Evolutionary conservation across 495 filamentous ascomycete genomes (phyloP).

Genomic region (Trichocladium uniseriatum): DNA sequence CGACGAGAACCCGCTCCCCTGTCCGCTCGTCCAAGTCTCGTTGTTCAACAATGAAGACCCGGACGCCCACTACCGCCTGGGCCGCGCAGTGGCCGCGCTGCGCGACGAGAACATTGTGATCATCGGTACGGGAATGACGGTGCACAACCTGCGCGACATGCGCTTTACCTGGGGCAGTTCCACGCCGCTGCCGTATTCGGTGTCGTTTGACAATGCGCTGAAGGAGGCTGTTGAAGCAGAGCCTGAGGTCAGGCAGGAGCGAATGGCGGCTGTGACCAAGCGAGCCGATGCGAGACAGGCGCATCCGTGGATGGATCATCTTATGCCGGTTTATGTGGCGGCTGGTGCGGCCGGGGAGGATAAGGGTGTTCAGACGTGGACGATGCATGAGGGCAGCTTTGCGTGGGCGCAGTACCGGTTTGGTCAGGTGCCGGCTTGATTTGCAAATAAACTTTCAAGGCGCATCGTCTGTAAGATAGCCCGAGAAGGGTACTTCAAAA

Average conservation of each 20-base stretch:
- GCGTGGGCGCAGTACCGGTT: conserved; percentile 73
- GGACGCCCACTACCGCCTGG: conserved; percentile 60
- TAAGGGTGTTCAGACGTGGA: conserved; percentile 53
- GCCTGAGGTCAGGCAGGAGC: conserved; percentile 47
- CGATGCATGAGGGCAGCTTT: conserved; percentile 54
- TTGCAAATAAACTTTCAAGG: no score
- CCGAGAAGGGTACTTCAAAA: neutral
- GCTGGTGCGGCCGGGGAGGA: conserved; percentile 62
- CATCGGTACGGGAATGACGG: conserved; percentile 76
- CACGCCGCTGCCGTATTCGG: conserved; percentile 53
- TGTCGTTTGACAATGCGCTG: conserved; percentile 68
- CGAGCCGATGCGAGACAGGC: conserved; percentile 62
- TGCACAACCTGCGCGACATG: conserved; percentile 72
- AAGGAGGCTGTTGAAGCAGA: conserved; percentile 55
- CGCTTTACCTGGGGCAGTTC: conserved; percentile 37
- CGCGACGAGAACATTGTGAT: conserved; percentile 66
- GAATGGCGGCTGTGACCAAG: conserved; percentile 50
- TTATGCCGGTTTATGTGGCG: conserved; percentile 68
- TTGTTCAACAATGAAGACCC: conserved; percentile 62
- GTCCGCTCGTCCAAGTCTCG: conserved; percentile 75
- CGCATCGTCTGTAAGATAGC: no score
- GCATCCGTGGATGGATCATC: conserved; percentile 70
- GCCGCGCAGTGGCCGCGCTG: conserved; percentile 56
- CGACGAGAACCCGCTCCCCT: conserved; percentile 61
- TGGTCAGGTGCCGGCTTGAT: conserved; percentile 41